Percentiles rank a stretch among this genome's conserved stretches.
Conservation (phyloP, 345 rosid genomes). For the Citrus trifoliata region DNA sequence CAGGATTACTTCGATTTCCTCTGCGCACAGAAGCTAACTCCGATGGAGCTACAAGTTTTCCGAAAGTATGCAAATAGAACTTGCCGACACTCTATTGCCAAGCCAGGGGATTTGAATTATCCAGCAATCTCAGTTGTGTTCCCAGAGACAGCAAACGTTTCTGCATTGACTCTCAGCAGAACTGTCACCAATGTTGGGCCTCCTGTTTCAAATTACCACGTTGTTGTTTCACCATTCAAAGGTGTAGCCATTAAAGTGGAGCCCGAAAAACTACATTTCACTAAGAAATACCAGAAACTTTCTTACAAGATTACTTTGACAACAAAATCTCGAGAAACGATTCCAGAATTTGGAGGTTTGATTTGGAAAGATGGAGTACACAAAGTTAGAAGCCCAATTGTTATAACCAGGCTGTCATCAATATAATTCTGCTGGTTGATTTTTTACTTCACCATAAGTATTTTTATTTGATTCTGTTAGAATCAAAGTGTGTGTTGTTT, state of each 20-base stretch:
- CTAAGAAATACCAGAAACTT: slow-evolving; percentile 58
- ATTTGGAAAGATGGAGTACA: slow-evolving; percentile 78
- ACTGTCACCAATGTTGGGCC: slow-evolving; percentile 85
- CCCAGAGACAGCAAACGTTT: slow-evolving; percentile 42
- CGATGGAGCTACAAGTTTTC: slow-evolving; percentile 60
- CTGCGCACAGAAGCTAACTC: slow-evolving; percentile 63
- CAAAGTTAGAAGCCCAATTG: slow-evolving; percentile 81
- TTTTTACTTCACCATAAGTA: neutral
- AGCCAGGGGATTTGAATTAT: slow-evolving; percentile 80
- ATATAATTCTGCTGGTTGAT: slow-evolving; percentile 20
- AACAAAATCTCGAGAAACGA: slow-evolving; percentile 38
- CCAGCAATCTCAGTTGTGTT: slow-evolving; percentile 82
- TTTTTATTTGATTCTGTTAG: slow-evolving; percentile 20
- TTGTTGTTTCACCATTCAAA: slow-evolving; percentile 55
- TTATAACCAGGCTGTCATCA: slow-evolving; percentile 60
- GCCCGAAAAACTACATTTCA: slow-evolving; percentile 62
- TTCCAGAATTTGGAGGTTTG: slow-evolving; percentile 79
- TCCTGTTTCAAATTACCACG: slow-evolving; percentile 57
- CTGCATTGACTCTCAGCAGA: slow-evolving; percentile 43
- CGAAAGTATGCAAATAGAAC: slow-evolving; percentile 64
- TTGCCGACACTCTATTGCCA: slow-evolving; percentile 47
- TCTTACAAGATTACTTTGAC: slow-evolving; percentile 65
- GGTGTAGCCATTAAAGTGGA: slow-evolving; percentile 55
- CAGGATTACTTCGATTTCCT: slow-evolving; percentile 87
- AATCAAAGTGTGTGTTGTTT: slow-evolving; percentile 26